A percentile compares a stretch with the other conserved stretches of the same genome.
phyloP scores from a whole-genome alignment of 768 basidiomycete genomes.

The Boletus sp. region DNA sequence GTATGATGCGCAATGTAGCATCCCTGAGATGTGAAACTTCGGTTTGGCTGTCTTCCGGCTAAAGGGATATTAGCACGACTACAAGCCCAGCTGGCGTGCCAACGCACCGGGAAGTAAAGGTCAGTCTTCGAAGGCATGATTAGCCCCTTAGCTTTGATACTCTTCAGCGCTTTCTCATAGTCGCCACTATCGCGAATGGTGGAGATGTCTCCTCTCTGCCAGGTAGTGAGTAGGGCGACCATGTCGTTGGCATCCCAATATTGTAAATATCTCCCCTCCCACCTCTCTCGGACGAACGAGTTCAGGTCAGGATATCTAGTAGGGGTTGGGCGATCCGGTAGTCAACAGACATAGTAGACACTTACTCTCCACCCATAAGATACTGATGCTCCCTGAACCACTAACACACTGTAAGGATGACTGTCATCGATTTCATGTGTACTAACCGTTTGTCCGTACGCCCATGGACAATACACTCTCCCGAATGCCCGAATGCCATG shows the following conservation, averaged over 20 bases:
- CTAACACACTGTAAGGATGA: conserved; percentile 27
- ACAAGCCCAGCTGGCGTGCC: neutral
- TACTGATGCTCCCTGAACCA: conserved; percentile 54
- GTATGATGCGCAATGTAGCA: conserved; percentile 48
- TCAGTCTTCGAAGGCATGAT: conserved; percentile 63
- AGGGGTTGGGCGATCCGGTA: neutral
- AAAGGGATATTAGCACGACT: neutral
- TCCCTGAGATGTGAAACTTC: conserved; percentile 44
- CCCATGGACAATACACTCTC: conserved; percentile 59
- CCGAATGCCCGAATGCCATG: conserved; percentile 54
- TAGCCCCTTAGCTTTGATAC: conserved; percentile 49
- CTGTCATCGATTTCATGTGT: neutral
- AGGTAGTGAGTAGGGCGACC: conserved; percentile 47
- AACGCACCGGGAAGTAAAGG: conserved; percentile 52
- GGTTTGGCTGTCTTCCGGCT: conserved; percentile 56
- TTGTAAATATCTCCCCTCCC: conserved; percentile 44
- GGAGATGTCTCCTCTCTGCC: conserved; percentile 53
- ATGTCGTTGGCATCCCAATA: conserved; percentile 58
- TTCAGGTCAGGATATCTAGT: conserved; percentile 46
- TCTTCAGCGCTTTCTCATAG: conserved; percentile 38
- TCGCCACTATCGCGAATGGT: conserved; percentile 43
- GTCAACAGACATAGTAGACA: neutral
- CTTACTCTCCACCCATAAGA: conserved; percentile 41
- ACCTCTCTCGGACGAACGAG: conserved; percentile 47
- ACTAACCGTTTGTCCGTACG: conserved; percentile 54